A percentile compares a stretch with the other conserved stretches of the same genome.
Evolutionary conservation across 441 rosid species (phyloP).

Genomic region (Erodium moschatum): DNA sequence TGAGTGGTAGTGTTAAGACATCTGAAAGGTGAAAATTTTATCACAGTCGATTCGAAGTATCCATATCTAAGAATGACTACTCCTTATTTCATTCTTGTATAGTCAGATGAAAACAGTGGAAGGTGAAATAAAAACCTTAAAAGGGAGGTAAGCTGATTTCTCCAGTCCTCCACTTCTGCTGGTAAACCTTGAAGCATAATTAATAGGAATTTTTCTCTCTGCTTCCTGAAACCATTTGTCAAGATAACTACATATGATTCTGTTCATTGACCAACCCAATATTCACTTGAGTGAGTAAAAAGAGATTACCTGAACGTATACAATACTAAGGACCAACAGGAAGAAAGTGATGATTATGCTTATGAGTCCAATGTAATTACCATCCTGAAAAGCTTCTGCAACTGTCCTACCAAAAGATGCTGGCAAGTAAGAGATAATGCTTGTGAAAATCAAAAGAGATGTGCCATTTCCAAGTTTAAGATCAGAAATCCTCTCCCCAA

Average conservation of each 20-base stretch:
- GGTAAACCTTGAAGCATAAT: slow-evolving; percentile 85
- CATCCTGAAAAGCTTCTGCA: slow-evolving; percentile 73
- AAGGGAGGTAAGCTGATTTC: slow-evolving; percentile 86
- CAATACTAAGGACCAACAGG: slow-evolving; percentile 75
- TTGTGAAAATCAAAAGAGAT: slow-evolving; percentile 83
- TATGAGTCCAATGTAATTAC: slow-evolving; percentile 76
- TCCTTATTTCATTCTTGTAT: background rate
- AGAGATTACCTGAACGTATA: slow-evolving; percentile 84
- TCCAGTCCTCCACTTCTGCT: slow-evolving; percentile 75
- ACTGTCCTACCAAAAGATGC: slow-evolving; percentile 92
- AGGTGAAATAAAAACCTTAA: slow-evolving; percentile 49
- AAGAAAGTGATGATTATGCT: slow-evolving; percentile 61
- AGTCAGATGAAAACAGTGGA: slow-evolving; percentile 9
- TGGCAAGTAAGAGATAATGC: slow-evolving; percentile 91
- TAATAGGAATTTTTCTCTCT: slow-evolving; percentile 92
- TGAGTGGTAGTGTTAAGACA: background rate
- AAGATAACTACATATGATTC: slow-evolving; percentile 22
- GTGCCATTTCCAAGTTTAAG: slow-evolving; percentile 96
- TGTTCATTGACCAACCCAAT: slow-evolving; percentile 17
- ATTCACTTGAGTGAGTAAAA: slow-evolving; percentile 14
- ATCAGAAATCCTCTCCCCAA: slow-evolving; percentile 85
- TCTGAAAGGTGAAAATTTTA: background rate
- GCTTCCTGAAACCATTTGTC: slow-evolving; percentile 71
- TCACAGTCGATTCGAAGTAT: background rate
- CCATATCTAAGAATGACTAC: background rate